These are phyloP conservation scores for Marasmius fiardii DNA, from an alignment of 1,284 basidiomycete genomes.

Conservation along the genomic window DNA sequence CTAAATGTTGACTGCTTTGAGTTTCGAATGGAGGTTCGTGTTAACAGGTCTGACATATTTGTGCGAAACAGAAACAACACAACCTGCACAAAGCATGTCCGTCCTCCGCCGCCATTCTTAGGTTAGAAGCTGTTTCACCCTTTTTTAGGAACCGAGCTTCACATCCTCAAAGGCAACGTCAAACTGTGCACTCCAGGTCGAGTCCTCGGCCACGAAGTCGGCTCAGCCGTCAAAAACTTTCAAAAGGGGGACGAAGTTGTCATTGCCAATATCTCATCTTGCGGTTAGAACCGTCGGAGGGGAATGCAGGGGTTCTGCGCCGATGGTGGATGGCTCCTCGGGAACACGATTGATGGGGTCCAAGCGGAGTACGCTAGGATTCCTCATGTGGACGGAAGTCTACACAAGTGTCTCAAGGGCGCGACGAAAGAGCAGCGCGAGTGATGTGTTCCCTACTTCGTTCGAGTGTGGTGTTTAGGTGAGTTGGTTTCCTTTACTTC, in stretches of 20 bases:
- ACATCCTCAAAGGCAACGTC: slow-evolving; percentile 26
- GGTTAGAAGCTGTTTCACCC: no score
- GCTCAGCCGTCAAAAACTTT: slow-evolving; percentile 26
- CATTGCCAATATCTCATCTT: slow-evolving; percentile 12
- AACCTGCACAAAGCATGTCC: no score
- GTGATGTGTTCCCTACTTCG: slow-evolving; percentile 21
- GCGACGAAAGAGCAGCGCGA: slow-evolving; percentile 19
- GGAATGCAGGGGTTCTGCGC: slow-evolving; percentile 23
- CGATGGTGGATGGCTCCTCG: slow-evolving; percentile 25
- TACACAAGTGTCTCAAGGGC: slow-evolving; percentile 17
- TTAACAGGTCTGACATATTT: no score
- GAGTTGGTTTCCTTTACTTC: not conserved
- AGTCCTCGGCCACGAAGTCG: slow-evolving; percentile 32
- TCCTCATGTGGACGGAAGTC: slow-evolving; percentile 21
- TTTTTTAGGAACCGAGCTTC: slow-evolving; percentile 26
- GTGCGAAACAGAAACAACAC: no score
- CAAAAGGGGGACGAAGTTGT: slow-evolving; percentile 24
- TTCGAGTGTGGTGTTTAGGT: slow-evolving; percentile 23
- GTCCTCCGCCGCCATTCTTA: no score
- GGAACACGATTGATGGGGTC: slow-evolving; percentile 24
- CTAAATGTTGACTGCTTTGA: no score
- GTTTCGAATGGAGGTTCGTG: no score
- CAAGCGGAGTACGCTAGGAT: slow-evolving; percentile 25
- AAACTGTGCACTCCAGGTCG: slow-evolving; percentile 17
- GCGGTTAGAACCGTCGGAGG: slow-evolving; percentile 17